Percentiles rank a stretch among this genome's conserved stretches.
These are phyloP conservation scores for Dactylellina parvicollis DNA, from an alignment of 2,329 filamentous ascomycete species.

Conservation along the genomic window DNA sequence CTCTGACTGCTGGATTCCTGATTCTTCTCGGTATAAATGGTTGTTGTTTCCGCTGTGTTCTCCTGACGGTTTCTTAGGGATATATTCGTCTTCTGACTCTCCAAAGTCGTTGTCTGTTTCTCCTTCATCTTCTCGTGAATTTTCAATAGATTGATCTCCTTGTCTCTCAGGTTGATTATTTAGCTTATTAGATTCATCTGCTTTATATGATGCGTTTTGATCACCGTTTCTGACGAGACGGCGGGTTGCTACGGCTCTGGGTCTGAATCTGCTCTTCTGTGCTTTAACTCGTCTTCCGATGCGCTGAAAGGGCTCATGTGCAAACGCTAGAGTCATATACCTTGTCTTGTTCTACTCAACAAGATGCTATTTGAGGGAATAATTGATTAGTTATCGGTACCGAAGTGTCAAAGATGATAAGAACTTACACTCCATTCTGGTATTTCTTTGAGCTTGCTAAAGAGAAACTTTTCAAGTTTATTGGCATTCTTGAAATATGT, in stretches of 20 bases:
- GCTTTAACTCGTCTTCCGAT: not conserved
- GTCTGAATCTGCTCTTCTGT: too few relatives aligned
- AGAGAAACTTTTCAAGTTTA: conserved; percentile 73
- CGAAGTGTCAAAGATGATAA: not conserved
- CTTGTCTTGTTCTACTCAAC: conserved; percentile 38
- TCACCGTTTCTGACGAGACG: too few relatives aligned
- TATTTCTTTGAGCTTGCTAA: conserved; percentile 59
- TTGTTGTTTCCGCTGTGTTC: too few relatives aligned
- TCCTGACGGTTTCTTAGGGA: too few relatives aligned
- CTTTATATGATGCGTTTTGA: too few relatives aligned
- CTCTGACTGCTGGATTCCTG: not conserved
- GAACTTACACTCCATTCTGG: conserved; percentile 59
- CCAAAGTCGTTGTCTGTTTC: too few relatives aligned
- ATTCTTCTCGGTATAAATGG: not conserved
- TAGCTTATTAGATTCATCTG: too few relatives aligned
- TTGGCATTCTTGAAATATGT: conserved; percentile 95
- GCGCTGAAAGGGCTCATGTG: not conserved
- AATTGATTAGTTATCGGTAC: conserved; percentile 2
- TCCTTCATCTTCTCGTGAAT: not conserved
- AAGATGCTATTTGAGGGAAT: conserved; percentile 25
- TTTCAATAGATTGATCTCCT: not conserved
- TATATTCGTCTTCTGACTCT: not conserved
- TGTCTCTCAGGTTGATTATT: too few relatives aligned
- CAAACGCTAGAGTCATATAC: conserved; percentile 14
- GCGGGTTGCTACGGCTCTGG: too few relatives aligned